A percentile compares a stretch with the other conserved stretches of the same genome.
These are phyloP conservation scores for Cyclotella cryptica DNA, from an alignment of 108 stramenopile species.

Conservation along the genomic window DNA sequence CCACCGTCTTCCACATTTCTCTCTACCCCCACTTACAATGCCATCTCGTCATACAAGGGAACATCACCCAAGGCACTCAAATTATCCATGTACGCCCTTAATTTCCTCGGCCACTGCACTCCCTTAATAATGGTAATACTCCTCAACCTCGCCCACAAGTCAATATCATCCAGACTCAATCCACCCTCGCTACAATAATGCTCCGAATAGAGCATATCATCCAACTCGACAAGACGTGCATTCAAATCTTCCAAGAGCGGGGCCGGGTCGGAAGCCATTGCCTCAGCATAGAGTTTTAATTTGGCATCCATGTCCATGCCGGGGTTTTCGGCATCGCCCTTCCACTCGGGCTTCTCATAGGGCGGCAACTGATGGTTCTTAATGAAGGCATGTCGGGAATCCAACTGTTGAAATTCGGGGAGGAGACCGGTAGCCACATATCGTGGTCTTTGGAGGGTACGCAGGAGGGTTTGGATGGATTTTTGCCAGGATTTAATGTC, in stretches of 20 bases:
- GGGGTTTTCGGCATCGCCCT: conserved; percentile 66
- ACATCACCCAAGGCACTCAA: conserved; percentile 85
- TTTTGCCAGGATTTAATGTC: conserved; percentile 96
- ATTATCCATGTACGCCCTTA: conserved; percentile 92
- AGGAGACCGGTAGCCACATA: conserved; percentile 92
- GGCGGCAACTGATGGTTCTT: conserved; percentile 90
- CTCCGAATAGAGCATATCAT: conserved; percentile 84
- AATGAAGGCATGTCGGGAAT: conserved; percentile 91
- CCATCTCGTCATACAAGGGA: conserved; percentile 92
- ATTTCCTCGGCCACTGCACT: conserved; percentile 83
- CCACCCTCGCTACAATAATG: conserved; percentile 89
- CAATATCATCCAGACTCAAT: conserved; percentile 88
- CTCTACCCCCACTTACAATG: conserved; percentile 54
- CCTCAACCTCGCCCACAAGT: conserved; percentile 91
- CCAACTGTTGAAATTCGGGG: conserved; percentile 93
- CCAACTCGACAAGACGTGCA: conserved; percentile 82
- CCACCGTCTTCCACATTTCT: too few relatives aligned
- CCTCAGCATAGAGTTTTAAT: conserved; percentile 81
- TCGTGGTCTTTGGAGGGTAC: conserved; percentile 92
- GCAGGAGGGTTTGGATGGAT: conserved; percentile 77
- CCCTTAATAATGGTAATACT: conserved; percentile 89
- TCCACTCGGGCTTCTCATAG: conserved; percentile 93
- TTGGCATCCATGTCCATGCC: conserved; percentile 80
- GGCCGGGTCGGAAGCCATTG: conserved; percentile 83
- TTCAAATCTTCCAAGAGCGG: conserved; percentile 85